Evolutionary conservation across 2,329 filamentous ascomycete species (phyloP), one percentile per base, ranked within the genome.

Genomic region (Leptographium flavum): DNA sequence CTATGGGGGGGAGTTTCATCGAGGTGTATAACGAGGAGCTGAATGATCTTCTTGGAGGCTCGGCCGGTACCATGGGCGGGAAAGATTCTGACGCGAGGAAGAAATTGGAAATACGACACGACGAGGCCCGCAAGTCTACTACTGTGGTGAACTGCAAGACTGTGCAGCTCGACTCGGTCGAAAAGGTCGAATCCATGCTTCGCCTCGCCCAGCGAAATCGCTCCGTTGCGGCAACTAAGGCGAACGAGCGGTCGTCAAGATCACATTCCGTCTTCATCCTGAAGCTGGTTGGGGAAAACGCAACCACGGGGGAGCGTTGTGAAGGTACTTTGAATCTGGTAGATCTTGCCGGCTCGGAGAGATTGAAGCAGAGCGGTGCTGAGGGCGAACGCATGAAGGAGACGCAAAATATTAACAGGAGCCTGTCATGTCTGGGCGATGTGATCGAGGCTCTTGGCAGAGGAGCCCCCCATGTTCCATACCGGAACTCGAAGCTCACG

Each of bases 21-120:
- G 92, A 98, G 59, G 92, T 98, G 6, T 98, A 98, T 74, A 96
- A 98, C 51, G 92, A 98, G 60, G 92, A 93, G 50, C 73, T 98
- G 51, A 87, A 95, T 58, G 92, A 98, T 60, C 66, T 98, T 14
- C 74, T 98, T 13, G 66, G 67, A 1, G 63, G 70, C 1, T 62
- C 67, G 3, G n/a, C 13, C 3, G 30, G 31, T 3, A 13, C 67
- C 3, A n/a, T 13, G 9, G 30, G 35, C 3, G 17, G 27, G 5
- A 76, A 81, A 0, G 79, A 82, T 45, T 73, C 81, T 19, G 71
- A 87, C 42, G 77, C 81, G 50, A 86, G 82, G 64, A 86, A 83
- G 64, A 94, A 86, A 64, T 81, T 90, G 42, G 86, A 94, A 55
- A 90, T 95, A 47, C 78, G 84, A 2, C 92, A 96, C 53, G 90